A percentile compares a stretch with the other conserved stretches of the same genome.
Conservation (phyloP, 1,139 yeast species). For the Sugiyamaella japonica region DNA sequence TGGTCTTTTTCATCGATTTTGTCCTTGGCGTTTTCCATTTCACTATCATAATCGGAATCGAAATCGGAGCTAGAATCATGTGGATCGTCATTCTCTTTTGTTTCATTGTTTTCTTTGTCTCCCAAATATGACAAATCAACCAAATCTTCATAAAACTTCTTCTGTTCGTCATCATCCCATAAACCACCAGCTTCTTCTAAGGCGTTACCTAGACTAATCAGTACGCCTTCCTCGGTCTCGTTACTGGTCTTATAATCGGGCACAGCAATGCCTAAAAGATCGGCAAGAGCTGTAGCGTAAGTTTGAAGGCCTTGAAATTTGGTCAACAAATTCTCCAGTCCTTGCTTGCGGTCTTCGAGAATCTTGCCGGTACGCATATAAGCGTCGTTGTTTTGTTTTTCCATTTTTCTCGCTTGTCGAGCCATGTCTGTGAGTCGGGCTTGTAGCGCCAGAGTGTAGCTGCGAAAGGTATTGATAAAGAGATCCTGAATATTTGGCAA, state of each 20-base stretch:
- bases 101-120: constrained; percentile 20
- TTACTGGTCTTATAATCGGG: constrained; percentile 38
- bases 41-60: constrained; percentile 37
- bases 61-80: constrained; percentile 26
- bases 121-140: constrained; percentile 40
- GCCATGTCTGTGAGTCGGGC: constrained; percentile 44
- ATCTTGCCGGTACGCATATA: constrained; percentile 67
- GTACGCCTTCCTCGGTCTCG: constrained; percentile 32
- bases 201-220: constrained; percentile 31
- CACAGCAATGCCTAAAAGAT: constrained; percentile 42
- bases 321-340: constrained; percentile 44
- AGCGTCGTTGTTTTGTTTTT: constrained; percentile 50
- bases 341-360: constrained; percentile 52
- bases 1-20: constrained; percentile 13
- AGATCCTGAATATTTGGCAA: constrained; percentile 30
- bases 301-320: constrained; percentile 49
- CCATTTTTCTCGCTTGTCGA: constrained; percentile 42
- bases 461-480: constrained; percentile 44
- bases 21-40: constrained; percentile 27
- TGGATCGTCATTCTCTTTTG: constrained; percentile 27
- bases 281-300: constrained; percentile 51
- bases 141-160: constrained; percentile 57
- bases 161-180: constrained; percentile 70
- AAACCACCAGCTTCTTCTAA: constrained; percentile 40
- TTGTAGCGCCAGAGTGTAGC: constrained; percentile 52